Evolutionary conservation across 495 filamentous ascomycete species (phyloP).

Genomic region (Talaromyces proteolyticus): DNA sequence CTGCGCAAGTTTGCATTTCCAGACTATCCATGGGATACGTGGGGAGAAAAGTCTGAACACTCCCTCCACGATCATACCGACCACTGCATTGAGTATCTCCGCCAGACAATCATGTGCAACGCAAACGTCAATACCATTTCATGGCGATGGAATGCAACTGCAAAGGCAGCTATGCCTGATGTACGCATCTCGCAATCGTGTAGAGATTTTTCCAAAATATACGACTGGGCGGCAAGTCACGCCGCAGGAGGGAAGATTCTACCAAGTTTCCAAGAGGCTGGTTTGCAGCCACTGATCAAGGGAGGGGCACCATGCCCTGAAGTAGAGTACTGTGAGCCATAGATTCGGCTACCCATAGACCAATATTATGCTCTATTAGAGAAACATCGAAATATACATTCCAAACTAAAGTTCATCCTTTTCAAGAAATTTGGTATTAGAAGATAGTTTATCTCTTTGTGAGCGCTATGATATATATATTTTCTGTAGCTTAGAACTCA

Average conservation of each 20-base stretch:
- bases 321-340: not conserved
- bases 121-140: not conserved
- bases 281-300: not conserved
- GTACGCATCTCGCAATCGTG: not conserved
- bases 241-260: not conserved
- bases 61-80: conserved; percentile 8
- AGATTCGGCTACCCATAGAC: too few relatives aligned
- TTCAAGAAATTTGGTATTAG: too few relatives aligned
- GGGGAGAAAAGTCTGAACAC: not conserved
- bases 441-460: too few relatives aligned
- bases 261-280: not conserved
- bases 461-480: too few relatives aligned
- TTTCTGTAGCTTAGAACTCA: too few relatives aligned
- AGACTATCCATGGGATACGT: not conserved
- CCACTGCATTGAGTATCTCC: conserved; percentile 18
- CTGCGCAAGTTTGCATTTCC: conserved; percentile 1
- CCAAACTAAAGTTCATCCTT: too few relatives aligned
- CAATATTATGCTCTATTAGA: too few relatives aligned
- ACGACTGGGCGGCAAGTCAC: not conserved
- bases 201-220: not conserved
- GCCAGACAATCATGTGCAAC: conserved; percentile 17
- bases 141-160: not conserved
- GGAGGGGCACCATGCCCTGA: not conserved
- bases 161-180: not conserved
- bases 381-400: too few relatives aligned